These are phyloP conservation scores for Allomyces macrogynus DNA, from an alignment of 192 early-diverging fungal genomes.

Conservation along the genomic window DNA sequence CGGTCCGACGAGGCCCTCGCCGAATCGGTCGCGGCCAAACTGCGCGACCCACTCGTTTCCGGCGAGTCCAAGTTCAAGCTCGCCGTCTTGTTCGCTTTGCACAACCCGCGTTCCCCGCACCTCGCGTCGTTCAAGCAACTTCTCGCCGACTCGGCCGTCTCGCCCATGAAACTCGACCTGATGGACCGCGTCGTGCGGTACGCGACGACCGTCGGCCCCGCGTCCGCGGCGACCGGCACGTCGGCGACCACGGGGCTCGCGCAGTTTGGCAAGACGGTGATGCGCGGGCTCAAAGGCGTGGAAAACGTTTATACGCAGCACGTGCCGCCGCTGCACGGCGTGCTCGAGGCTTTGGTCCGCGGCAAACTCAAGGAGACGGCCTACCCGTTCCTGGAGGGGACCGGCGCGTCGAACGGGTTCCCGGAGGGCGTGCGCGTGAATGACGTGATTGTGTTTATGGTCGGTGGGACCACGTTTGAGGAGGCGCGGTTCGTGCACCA, in stretches of 20 bases:
- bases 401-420: neutral
- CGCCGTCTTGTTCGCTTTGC: constrained; percentile 67
- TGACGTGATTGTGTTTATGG: constrained; percentile 87
- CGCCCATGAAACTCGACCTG: neutral
- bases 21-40: neutral
- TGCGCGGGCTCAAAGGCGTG: constrained; percentile 37
- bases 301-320: constrained; percentile 99
- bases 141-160: neutral
- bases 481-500: constrained; percentile 75
- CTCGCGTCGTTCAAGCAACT: neutral
- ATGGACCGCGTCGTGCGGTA: neutral
- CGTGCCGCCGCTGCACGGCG: constrained; percentile 56
- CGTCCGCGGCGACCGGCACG: neutral
- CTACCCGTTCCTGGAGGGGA: constrained; percentile 59
- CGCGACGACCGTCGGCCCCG: neutral
- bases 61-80: constrained; percentile 59
- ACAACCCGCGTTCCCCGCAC: constrained; percentile 7
- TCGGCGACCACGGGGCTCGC: neutral
- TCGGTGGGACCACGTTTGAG: constrained; percentile 87
- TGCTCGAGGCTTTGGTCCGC: constrained; percentile 56
- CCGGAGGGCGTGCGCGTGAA: constrained; percentile 39
- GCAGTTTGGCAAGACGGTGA: neutral
- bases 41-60: constrained; percentile 14
- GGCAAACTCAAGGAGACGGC: constrained; percentile 51
- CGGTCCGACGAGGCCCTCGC: neutral